phyloP scores from a whole-genome alignment of 78 protist species.

The Anaeramoeba flamelloides region DNA sequence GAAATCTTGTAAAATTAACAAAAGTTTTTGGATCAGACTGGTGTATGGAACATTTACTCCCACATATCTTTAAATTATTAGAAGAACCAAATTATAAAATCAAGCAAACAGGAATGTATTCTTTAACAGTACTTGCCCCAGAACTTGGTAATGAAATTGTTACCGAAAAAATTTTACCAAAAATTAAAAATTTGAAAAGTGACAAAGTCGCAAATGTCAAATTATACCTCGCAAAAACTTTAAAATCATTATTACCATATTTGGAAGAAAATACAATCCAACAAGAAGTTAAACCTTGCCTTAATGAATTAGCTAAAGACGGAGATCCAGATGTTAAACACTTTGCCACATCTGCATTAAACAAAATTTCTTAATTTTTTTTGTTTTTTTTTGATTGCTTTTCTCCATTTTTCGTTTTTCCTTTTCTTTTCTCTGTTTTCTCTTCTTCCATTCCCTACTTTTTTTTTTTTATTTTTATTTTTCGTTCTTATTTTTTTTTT shows the following conservation, averaged over 20 bases:
- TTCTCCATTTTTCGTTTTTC: no score
- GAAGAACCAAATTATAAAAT: neutral
- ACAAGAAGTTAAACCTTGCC: neutral
- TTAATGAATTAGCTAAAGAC: neutral
- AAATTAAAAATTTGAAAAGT: neutral
- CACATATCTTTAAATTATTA: neutral
- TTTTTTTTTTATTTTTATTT: no score
- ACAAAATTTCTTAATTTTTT: neutral
- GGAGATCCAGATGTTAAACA: neutral
- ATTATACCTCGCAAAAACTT: neutral
- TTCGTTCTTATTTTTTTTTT: no score
- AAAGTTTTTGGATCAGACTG: neutral
- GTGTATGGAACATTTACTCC: neutral
- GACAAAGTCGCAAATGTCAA: neutral
- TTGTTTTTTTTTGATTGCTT: neutral
- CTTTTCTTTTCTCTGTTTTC: no score
- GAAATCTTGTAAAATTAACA: neutral
- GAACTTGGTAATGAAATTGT: neutral
- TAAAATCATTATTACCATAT: neutral
- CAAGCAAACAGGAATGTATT: neutral
- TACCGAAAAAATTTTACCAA: neutral
- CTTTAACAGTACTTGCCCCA: neutral
- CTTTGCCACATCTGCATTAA: neutral
- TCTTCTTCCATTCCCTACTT: no score
- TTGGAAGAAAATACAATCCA: neutral